Base-by-base conservation (phyloP, 805 yeast genomes). In the Kuraishia capsulata region DNA sequence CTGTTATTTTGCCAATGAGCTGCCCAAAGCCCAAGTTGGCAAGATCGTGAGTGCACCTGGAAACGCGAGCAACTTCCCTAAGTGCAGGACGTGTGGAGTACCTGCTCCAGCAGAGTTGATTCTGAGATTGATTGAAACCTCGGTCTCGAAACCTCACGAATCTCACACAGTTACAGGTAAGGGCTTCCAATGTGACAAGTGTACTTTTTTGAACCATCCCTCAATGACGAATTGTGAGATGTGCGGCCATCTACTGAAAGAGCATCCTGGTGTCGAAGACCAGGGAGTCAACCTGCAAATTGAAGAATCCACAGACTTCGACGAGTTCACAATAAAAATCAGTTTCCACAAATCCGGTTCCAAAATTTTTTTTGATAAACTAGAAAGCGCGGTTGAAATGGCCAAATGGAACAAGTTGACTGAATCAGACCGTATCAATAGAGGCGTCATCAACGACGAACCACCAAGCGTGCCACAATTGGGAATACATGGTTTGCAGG, bases 331-430 rank as follows among this genome's bases (percentile, higher is more conserved):
- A 37, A 66, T 82, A 10, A 86, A 84, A 53, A 39, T 87, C 23
- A 82, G 95, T 48, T 89, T 89, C 56, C 71, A 89, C 42, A 70
- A 69, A 30, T 81, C 82, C 4, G 94, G 94, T 5, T 79, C 78
- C 16, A 55, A 62, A 31, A 48, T 57, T 9, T 77, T 81, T 46
- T 72, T 67, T 42, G 68, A 65, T 18, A 67, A 73, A 38, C 54
- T 75, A 3, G 54, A 56, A 49, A 48, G 55, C 30, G 52, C 69
- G 13, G 33, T 82, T n/a, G 76, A 72, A 35, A 66, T 64, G 10
- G 49, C 66, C 9, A 62, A 64, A 35, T 81, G 86, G 81, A 64
- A 65, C 2, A 31, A 41, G 5, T 44, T 44, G 6, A 41, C 45
- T 25, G 38, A 37, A 16, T 42, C 36, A 1, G 42, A 41, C 32